Conservation (phyloP, 2,329 filamentous ascomycete species). For the Trichoderma simmonsii region DNA sequence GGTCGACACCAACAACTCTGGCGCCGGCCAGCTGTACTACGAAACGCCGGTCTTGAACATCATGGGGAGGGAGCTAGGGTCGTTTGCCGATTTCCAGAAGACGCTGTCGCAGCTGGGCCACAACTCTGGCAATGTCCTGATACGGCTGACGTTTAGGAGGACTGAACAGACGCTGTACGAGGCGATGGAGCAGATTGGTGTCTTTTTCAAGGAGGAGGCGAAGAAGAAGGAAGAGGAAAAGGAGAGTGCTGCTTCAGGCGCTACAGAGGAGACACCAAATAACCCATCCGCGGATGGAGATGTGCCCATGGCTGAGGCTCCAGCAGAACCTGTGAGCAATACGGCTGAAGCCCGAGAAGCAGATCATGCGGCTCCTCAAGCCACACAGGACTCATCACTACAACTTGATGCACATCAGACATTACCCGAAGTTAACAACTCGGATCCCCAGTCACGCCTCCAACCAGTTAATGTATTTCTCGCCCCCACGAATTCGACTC, state of each 20-base stretch:
- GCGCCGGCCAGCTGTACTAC: conserved; percentile 78
- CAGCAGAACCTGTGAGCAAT: conserved; percentile 12
- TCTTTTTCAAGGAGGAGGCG: conserved; percentile 63
- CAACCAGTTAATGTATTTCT: conserved; percentile 69
- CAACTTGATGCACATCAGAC: conserved; percentile 22
- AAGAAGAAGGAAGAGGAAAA: conserved; percentile 23
- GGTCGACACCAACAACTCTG: conserved; percentile 48
- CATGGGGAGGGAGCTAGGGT: conserved; percentile 74
- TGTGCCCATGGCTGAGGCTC: conserved; percentile 25
- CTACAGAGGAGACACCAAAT: conserved; percentile 9
- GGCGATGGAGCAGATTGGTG: conserved; percentile 76
- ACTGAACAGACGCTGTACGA: conserved; percentile 79
- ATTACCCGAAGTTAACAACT: conserved; percentile 5
- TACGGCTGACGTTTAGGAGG: conserved; percentile 72
- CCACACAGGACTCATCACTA: conserved; percentile 18
- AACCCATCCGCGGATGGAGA: conserved; percentile 21
- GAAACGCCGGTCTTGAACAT: conserved; percentile 83
- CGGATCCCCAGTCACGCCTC: conserved; percentile 34
- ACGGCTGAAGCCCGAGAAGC: not conserved
- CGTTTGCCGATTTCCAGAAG: conserved; percentile 82
- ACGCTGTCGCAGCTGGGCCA: conserved; percentile 83
- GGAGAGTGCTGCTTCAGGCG: not conserved
- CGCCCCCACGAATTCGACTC: conserved; percentile 70
- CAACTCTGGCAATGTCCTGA: conserved; percentile 75
- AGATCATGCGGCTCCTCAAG: not conserved